Evolutionary conservation across 202 grass and related monocot genomes (phyloP), one percentile per base, ranked within the genome.

Genomic region (Musa balbisiana): DNA sequence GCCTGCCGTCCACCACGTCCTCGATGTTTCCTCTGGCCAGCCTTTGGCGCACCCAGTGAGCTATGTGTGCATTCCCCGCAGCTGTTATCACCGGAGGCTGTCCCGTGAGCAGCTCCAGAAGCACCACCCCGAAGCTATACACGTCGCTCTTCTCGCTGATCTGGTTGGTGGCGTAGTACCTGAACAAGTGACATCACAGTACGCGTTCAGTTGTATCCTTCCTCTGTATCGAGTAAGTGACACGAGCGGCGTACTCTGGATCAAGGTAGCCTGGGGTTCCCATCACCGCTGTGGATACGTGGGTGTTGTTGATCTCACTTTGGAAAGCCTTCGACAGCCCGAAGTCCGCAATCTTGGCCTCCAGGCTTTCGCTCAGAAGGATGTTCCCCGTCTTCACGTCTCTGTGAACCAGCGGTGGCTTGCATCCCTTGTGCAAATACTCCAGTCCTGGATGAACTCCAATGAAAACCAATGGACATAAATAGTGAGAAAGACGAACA

Each of bases 321-420:
- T 69, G 63, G 64, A 87, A 87, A 74, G 88, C 69, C 73, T 89
- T 96, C 0, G 84, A 78, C 49, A 94, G 27, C 2, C 87, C 87
- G 1, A 90, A 95, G 76, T 95, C 86, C 1, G 86, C 79, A 33
- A 95, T 83, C 71, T 83, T 95, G 14, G 84, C 88, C 62, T 85
- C 86, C 14, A 96, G 17, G 2, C 49, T 96, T 0, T 56, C 11
- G 0, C 89, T 87, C 52, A 96, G 16, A 9, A 96, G 76, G 56
- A 96, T 92, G 56, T 96, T 96, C 19, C 74, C 53, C 0, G 81
- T 56, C 65, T 96, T 96, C 59, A 96, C 87, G 9, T 96, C 87
- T 60, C 89, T 87, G 19, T 96, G 89, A n/a, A 96, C 62, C 11
- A 87, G 22, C 2, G 82, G 72, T 1, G 86, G 86, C 51, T 77